Base-by-base conservation (phyloP, 352 stramenopile genomes). In the Globisporangium middletonii region DNA sequence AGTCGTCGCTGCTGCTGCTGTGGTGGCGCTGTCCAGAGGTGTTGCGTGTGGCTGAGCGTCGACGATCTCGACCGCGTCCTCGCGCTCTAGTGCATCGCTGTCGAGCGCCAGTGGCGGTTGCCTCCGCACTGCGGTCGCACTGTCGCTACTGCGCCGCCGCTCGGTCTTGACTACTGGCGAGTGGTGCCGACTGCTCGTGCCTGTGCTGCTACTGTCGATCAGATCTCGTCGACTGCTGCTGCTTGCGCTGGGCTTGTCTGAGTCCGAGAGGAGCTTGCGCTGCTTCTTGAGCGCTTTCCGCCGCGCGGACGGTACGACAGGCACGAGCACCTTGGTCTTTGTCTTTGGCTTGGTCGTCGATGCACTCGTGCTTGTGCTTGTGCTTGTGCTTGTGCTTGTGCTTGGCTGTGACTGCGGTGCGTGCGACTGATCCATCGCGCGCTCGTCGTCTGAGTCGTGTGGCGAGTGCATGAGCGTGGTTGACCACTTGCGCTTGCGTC, bases 401-500 rank as follows among this genome's bases (percentile, higher is more conserved):
- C n/a, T 4, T 48, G n/a, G 44, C 7, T 26, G 9, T 27, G 9
- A 35, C 35, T 35, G 56, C 27, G 23, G 23, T 23, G 23, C 23
- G 23, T 58, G 37, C 28, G 55, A 27, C 0, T 52, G 52, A 3
- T 38, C 38, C 41, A 48, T 27, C 53, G 59, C 38, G 48, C 33
- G 57, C 19, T 60, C 55, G 28, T 33, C 41, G 15, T 59, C 45
- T 15, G 54, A 46, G 5, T 54, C 45, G 33, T 62, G 52, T 1
- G 53, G 45, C 30, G 62, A 57, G 49, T 16, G 46, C 27, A 82
- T 62, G 13, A 91, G 65, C 13, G 81, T 91, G 16, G 81, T 91
- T 13, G 77, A 76, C 81, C 81, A 91, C 59, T 88, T 89, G 37
- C 83, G 78, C 54, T 88, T 85, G n/a, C 75, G 71, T 12, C 76